Base-by-base conservation (phyloP, 208 protist genomes). In the Crithidia sp. region DNA sequence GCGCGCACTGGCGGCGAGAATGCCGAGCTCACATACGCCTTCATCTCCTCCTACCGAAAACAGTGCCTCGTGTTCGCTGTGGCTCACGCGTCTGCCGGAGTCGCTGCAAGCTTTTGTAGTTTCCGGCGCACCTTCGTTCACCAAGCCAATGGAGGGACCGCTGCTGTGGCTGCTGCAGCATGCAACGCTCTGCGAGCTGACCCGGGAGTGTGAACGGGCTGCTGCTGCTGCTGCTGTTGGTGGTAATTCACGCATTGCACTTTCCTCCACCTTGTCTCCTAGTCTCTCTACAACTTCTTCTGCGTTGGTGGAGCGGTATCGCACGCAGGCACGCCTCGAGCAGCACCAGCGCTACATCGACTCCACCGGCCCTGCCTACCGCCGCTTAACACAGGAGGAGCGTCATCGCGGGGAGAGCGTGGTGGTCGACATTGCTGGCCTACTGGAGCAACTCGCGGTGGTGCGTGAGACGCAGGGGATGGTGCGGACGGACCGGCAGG, bases 381-480 rank as follows among this genome's bases (percentile, higher is more conserved):
- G 80, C 3, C 44, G 13, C 5, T 76, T 85, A 2, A 50, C 39
- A n/a, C 55, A 64, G 6, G 87, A 92, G 59, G 79, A 87, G 61
- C 81, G 77, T 19, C 71, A 69, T 58, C 76, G 81, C 36, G 84
- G 73, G 19, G 81, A 81, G 36, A 74, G 74, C 19, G 56, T 84
- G 14, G 81, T 92, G 43, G 37, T 77, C 4, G 82, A 84, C 65
- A 87, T 92, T 79, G 81, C 81, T 2, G 80, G 73, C 12, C 74
- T 82, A 36, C 82, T 92, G 53, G 82, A 89, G 56, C 87, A 92
- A 66, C 62, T 87, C 45, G 71, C 79, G 14, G 44, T 76, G n/a
- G 40, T 92, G 19, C 71, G 81, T 41, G 84, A 76, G 17, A 53
- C 66, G 17, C 69, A 86, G 45, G 75, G 79, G 40, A 74, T 87